Conservation (phyloP, 1,139 yeast genomes). For the Blastobotrys serpentis region DNA sequence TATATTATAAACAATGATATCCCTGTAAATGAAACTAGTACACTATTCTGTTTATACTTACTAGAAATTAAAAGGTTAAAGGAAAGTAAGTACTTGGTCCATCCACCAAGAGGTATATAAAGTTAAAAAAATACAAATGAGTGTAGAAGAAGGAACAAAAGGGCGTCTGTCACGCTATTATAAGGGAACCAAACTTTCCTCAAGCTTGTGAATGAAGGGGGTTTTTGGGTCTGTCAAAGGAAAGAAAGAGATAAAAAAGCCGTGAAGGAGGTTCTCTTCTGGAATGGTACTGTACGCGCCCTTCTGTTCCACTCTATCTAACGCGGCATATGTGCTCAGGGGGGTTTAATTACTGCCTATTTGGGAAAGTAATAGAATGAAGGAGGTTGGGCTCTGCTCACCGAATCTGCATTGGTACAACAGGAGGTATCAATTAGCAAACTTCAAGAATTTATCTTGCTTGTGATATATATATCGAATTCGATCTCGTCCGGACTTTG, state of each 20-base stretch:
- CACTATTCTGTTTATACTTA: neutral
- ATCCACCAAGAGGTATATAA: slow-evolving; percentile 1
- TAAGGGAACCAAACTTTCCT: neutral
- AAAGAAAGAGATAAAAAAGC: neutral
- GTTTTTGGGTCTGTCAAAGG: neutral
- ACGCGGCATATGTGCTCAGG: slow-evolving; percentile 6
- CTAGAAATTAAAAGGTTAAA: slow-evolving; percentile 4
- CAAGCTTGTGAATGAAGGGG: neutral
- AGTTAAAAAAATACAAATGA: neutral
- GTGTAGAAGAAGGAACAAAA: neutral
- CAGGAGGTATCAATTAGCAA: neutral
- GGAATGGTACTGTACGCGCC: slow-evolving; percentile 3
- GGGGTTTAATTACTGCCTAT: slow-evolving; percentile 1
- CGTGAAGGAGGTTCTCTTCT: slow-evolving; percentile 1
- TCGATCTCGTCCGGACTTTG: too few species aligned
- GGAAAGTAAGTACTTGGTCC: neutral
- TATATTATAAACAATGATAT: neutral
- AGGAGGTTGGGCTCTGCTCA: neutral
- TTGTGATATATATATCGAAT: too few species aligned
- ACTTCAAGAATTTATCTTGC: neutral
- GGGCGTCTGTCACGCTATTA: slow-evolving; percentile 3
- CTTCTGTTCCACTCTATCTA: neutral
- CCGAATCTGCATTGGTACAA: slow-evolving; percentile 1
- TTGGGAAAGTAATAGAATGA: slow-evolving; percentile 1
- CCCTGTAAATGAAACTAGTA: neutral